A percentile compares a stretch with the other conserved stretches of the same genome.
phyloP scores from a whole-genome alignment of 75 land plant genomes.

The Azolla pinnata region DNA sequence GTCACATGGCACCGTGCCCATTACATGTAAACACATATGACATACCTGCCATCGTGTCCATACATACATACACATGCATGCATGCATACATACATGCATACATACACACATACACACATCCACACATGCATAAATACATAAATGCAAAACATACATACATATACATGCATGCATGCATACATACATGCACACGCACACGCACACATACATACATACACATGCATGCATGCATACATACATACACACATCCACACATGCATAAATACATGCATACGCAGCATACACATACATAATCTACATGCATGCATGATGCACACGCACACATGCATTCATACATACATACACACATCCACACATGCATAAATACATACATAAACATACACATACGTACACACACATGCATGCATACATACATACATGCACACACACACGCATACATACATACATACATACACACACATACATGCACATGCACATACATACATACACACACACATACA shows the following conservation, averaged over 20 bases:
- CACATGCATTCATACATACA: not conserved
- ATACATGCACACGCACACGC: not conserved
- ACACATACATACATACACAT: not conserved
- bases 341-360: not conserved
- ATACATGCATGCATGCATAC: not conserved
- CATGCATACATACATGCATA: no score
- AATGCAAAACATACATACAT: no score
- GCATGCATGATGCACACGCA: conserved; percentile 1
- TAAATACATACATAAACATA: not conserved
- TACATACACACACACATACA: not conserved
- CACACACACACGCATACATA: not conserved
- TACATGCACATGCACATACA: not conserved
- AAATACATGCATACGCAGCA: not conserved
- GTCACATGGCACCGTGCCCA: no score
- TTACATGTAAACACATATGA: no score
- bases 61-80: no score
- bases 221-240: not conserved
- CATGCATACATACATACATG: not conserved
- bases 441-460: not conserved
- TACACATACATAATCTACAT: not conserved
- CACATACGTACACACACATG: not conserved
- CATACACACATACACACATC: no score
- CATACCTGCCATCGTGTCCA: no score
- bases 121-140: no score
- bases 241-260: not conserved